phyloP scores from a whole-genome alignment of 768 basidiomycete species.

The Boletus tomentosulus region DNA sequence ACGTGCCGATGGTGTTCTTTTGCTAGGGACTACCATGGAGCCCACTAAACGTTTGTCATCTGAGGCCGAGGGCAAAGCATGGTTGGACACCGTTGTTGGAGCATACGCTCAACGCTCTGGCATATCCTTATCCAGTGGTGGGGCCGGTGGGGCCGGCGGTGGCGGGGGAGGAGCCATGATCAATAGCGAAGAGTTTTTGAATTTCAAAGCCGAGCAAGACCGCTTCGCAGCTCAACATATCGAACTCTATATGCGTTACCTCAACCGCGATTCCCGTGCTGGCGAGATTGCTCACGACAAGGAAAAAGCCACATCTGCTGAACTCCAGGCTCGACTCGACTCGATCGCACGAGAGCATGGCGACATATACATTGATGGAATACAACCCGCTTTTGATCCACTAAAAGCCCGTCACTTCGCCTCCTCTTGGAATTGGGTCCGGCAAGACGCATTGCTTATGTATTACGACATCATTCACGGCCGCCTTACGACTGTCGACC shows the following conservation, averaged over 20 bases:
- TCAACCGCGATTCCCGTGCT: conserved; percentile 87
- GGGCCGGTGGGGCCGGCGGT: conserved; percentile 55
- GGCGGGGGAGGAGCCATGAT: conserved; percentile 80
- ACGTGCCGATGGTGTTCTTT: conserved; percentile 85
- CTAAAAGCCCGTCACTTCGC: conserved; percentile 98
- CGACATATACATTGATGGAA: conserved; percentile 88
- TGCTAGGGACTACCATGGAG: conserved; percentile 89
- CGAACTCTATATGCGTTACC: conserved; percentile 95
- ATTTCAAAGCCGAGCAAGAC: conserved; percentile 92
- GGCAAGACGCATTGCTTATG: conserved; percentile 95
- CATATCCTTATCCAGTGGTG: conserved; percentile 72
- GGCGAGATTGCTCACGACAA: conserved; percentile 87
- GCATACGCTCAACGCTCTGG: conserved; percentile 87
- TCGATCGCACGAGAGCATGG: conserved; percentile 90
- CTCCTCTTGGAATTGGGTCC: conserved; percentile 99
- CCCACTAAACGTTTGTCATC: conserved; percentile 90
- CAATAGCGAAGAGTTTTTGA: conserved; percentile 97
- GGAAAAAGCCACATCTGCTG: conserved; percentile 69
- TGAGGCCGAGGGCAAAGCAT: conserved; percentile 89
- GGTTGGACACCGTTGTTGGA: conserved; percentile 83
- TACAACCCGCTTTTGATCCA: conserved; percentile 91
- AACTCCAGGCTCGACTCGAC: conserved; percentile 84
- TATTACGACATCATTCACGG: conserved; percentile 99
- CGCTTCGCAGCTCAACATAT: conserved; percentile 90
- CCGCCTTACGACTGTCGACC: conserved; percentile 87